Percentiles rank a stretch among this genome's conserved stretches.
These are phyloP conservation scores for Aspergillus diversus DNA, from an alignment of 495 filamentous ascomycete genomes.

Conservation along the genomic window DNA sequence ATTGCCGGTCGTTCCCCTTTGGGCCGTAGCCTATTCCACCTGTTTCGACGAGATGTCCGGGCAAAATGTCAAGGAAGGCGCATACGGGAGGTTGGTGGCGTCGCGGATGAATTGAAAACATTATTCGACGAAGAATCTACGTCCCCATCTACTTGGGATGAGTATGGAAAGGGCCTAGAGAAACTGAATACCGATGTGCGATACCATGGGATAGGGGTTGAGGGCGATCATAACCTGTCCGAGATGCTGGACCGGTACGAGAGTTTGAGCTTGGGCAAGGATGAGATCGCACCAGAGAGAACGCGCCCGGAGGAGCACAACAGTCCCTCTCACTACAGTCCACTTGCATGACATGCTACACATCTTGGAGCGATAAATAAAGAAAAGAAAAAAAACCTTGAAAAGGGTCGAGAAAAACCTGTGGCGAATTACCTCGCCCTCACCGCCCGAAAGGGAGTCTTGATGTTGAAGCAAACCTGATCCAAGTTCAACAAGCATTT, in stretches of 20 bases:
- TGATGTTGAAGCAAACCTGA: not conserved
- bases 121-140: slow-evolving; percentile 42
- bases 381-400: not conserved
- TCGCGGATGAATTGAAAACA: slow-evolving; percentile 42
- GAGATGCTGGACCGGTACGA: slow-evolving; percentile 52
- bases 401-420: not conserved
- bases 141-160: slow-evolving; percentile 31
- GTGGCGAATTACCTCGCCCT: not conserved
- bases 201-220: slow-evolving; percentile 36
- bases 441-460: not conserved
- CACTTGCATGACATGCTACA: slow-evolving; percentile 3
- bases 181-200: slow-evolving; percentile 41
- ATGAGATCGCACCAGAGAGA: slow-evolving; percentile 35
- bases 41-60: slow-evolving; percentile 44
- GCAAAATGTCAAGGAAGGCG: slow-evolving; percentile 38
- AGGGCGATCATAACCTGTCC: slow-evolving; percentile 29
- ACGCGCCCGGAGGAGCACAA: not conserved
- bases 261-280: slow-evolving; percentile 46
- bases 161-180: slow-evolving; percentile 43
- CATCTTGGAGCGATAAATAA: not conserved
- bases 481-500: not conserved
- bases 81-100: slow-evolving; percentile 26
- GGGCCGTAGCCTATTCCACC: slow-evolving; percentile 45
- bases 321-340: not conserved
- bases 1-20: slow-evolving; percentile 44